Evolutionary conservation across 306 rosid species (phyloP), one percentile per base, ranked within the genome.

Genomic region (Medicago arabica): DNA sequence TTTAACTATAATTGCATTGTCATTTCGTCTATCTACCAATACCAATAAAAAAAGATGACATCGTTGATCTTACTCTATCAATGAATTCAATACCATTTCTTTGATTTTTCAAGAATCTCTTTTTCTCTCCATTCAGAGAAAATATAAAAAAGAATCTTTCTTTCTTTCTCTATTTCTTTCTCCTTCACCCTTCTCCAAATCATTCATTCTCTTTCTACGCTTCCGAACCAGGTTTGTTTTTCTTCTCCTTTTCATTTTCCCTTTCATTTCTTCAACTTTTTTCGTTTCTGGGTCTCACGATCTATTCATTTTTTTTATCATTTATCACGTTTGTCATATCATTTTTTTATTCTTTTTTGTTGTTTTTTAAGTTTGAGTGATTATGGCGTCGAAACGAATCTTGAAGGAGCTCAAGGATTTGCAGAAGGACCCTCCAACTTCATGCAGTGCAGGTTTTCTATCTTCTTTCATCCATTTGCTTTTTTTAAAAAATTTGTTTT

Each of bases 341-440:
- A 39, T 0, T 19, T 31, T 67, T 49, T n/a, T 23, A 17, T 9
- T 12, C 15, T 15, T 46, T 2, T 8, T 11, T 3, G 7, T 39
- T n/a, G 8, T 28, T 28, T 0, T 28, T 28, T 1, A 11, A 17
- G 28, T 46, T 58, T 78, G 11, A 51, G 38, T 2, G 18, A 86
- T 92, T n/a, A 91, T 92, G 97, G 97, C 95, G 19, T 92, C 97
- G 18, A 92, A 92, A 75, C 93, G 93, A 63, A 91, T 91, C 88
- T 81, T 89, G 88, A 89, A 91, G 87, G 97, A 91, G 82, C 97
- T 89, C 63, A 91, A 91, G 92, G 95, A 89, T 85, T 85, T 92
- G 81, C 97, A 89, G 95, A 92, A 92, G 78, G 97, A 92, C 77
- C 97, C 91, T 78, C 97, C 97, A 9, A 85, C 92, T 21, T 91